Conservation (phyloP, 1,284 basidiomycete genomes). For the Ustilago shanxiensis region DNA sequence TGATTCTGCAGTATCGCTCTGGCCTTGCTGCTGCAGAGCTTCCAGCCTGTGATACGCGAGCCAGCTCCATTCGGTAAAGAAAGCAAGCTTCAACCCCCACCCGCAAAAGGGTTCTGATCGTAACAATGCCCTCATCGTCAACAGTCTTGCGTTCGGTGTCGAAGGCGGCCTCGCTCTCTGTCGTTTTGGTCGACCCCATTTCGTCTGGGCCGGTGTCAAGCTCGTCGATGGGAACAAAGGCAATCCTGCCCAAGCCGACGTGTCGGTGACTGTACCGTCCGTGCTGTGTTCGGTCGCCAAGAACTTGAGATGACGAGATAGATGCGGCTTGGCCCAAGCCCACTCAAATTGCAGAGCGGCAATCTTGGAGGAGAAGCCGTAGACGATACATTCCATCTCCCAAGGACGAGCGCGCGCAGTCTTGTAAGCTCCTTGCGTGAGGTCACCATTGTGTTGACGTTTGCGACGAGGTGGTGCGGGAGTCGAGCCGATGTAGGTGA, state of each 20-base stretch:
- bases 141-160: conserved; percentile 60
- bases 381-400: conserved; percentile 89
- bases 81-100: conserved; percentile 64
- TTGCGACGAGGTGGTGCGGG: conserved; percentile 83
- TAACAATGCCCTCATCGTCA: conserved; percentile 66
- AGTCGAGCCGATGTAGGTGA: conserved; percentile 83
- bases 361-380: conserved; percentile 87
- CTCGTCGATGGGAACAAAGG: conserved; percentile 54
- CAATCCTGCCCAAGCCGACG: conserved; percentile 13
- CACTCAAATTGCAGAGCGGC: conserved; percentile 88
- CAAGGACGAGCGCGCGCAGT: conserved; percentile 82
- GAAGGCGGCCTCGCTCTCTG: conserved; percentile 32
- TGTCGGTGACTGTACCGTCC: conserved; percentile 5
- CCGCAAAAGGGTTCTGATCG: conserved; percentile 64
- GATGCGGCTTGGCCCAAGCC: conserved; percentile 85
- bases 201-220: conserved; percentile 35
- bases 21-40: not conserved
- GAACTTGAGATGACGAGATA: conserved; percentile 71
- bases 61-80: conserved; percentile 66
- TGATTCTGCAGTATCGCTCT: not conserved
- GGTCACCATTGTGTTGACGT: conserved; percentile 87
- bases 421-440: conserved; percentile 81
- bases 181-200: conserved; percentile 31
- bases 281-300: conserved; percentile 28
- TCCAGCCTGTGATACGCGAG: conserved; percentile 36